Evolutionary conservation across 2,329 filamentous ascomycete genomes (phyloP).

Genomic region (Phialemoniopsis sp.): DNA sequence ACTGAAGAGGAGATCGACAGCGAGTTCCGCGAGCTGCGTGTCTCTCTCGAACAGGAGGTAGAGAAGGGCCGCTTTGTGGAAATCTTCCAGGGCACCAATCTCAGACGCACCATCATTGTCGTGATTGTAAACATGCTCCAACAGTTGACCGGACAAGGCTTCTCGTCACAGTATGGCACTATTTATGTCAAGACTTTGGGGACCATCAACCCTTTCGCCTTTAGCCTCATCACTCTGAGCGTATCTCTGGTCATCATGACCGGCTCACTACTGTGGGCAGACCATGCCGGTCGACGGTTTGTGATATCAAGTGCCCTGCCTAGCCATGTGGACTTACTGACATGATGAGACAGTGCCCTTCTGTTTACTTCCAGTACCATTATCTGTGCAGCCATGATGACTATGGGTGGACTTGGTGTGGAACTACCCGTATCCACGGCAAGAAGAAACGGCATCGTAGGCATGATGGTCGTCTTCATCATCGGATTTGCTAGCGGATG

Average conservation of each 20-base stretch:
- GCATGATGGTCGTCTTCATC: conserved; percentile 23
- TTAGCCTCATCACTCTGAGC: too few species aligned
- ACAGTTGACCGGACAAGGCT: conserved; percentile 21
- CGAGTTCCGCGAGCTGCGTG: conserved; percentile 6
- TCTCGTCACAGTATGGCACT: conserved; percentile 22
- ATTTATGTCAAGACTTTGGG: conserved; percentile 20
- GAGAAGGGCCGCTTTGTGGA: conserved; percentile 5
- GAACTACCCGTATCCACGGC: not conserved
- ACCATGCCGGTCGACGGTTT: conserved; percentile 5
- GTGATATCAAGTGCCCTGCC: not conserved
- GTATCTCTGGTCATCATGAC: conserved; percentile 12
- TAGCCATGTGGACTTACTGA: too few species aligned
- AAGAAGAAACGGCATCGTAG: conserved; percentile 21
- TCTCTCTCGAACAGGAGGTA: conserved; percentile 1
- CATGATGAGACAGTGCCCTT: conserved; percentile 3
- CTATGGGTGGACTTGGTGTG: conserved; percentile 30
- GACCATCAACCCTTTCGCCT: conserved; percentile 17
- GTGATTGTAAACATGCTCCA: conserved; percentile 21
- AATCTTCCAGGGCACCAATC: conserved; percentile 13
- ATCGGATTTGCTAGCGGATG: conserved; percentile 25
- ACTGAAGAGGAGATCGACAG: conserved; percentile 9
- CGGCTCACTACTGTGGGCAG: conserved; percentile 1
- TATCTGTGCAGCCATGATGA: conserved; percentile 21
- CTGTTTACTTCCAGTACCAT: conserved; percentile 19
- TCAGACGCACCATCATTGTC: conserved; percentile 7